Evolutionary conservation across 345 rosid species (phyloP).

Genomic region (Brassica carinata): DNA sequence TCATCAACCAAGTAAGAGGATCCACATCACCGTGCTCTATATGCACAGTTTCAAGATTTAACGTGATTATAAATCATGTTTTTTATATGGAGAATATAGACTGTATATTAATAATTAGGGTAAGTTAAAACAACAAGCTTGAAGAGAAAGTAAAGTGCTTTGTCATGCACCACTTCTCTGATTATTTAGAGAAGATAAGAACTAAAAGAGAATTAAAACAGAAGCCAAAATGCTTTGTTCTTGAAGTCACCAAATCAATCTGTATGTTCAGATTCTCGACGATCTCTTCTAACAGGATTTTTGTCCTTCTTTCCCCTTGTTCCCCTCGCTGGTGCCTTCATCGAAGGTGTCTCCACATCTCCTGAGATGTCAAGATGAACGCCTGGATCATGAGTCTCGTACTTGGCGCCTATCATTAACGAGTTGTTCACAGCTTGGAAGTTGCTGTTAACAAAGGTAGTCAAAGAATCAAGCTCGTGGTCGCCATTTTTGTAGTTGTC

Average conservation of each 20-base stretch:
- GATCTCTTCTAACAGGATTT: conserved; percentile 14
- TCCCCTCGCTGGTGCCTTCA: conserved; percentile 7
- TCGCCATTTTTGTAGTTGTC: conserved; percentile 5
- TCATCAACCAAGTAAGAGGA: too few species aligned
- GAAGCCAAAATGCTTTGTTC: conserved; percentile 11
- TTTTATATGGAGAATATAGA: background rate
- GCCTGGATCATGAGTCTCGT: conserved; percentile 79
- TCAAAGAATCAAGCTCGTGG: conserved; percentile 49
- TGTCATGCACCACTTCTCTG: conserved; percentile 30
- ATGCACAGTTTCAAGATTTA: too few species aligned
- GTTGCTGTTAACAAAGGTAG: conserved; percentile 79
- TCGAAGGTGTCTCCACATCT: conserved; percentile 39
- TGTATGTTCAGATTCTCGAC: conserved; percentile 12
- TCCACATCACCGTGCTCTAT: too few species aligned
- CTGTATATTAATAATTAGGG: background rate
- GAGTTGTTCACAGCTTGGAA: conserved; percentile 94
- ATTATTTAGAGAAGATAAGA: conserved; percentile 32
- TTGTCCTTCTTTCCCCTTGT: conserved; percentile 34
- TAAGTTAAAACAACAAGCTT: conserved; percentile 11
- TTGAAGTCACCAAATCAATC: conserved; percentile 20
- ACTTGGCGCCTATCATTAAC: conserved; percentile 65
- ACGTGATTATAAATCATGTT: background rate
- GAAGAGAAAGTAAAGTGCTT: conserved; percentile 28
- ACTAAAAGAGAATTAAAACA: background rate
- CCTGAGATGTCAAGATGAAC: conserved; percentile 74